Evolutionary conservation across 768 basidiomycete genomes (phyloP).

Genomic region (Paxillus ammoniavirescens): DNA sequence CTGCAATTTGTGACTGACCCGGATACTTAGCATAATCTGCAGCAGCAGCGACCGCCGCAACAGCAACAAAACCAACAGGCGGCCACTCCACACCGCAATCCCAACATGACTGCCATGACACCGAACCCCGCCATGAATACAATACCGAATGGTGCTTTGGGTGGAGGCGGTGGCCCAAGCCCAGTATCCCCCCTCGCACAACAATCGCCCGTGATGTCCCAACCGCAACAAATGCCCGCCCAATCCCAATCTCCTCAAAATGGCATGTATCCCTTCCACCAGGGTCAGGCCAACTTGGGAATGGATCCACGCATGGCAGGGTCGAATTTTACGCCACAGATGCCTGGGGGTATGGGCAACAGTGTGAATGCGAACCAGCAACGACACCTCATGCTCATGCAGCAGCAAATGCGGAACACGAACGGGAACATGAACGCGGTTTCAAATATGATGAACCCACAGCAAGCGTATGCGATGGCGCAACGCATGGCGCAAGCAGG

Average conservation of each 20-base stretch:
- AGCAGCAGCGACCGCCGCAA: conserved; percentile 25
- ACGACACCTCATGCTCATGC: conserved; percentile 44
- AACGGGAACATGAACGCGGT: conserved; percentile 25
- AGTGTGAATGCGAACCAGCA: conserved; percentile 39
- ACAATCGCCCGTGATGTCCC: conserved; percentile 29
- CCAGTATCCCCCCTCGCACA: conserved; percentile 30
- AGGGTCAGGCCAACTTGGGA: conserved; percentile 20
- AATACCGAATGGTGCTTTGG: conserved; percentile 27
- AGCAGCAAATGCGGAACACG: conserved; percentile 31
- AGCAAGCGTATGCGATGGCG: conserved; percentile 38
- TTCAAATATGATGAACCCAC: conserved; percentile 33
- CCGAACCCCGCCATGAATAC: conserved; percentile 24
- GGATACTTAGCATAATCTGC: conserved; percentile 12
- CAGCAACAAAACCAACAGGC: conserved; percentile 29
- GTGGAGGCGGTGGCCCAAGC: conserved; percentile 21
- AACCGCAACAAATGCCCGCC: conserved; percentile 27
- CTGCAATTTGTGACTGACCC: conserved; percentile 5
- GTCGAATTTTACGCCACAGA: conserved; percentile 28
- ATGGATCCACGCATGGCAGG: conserved; percentile 32
- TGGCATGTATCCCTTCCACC: conserved; percentile 31
- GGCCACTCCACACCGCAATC: conserved; percentile 24
- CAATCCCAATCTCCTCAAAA: conserved; percentile 29
- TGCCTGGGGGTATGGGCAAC: conserved; percentile 27
- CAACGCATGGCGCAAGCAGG: conserved; percentile 46
- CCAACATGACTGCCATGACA: conserved; percentile 30